Evolutionary conservation across 2,329 filamentous ascomycete species (phyloP).

Genomic region (Fusarium irregulare): DNA sequence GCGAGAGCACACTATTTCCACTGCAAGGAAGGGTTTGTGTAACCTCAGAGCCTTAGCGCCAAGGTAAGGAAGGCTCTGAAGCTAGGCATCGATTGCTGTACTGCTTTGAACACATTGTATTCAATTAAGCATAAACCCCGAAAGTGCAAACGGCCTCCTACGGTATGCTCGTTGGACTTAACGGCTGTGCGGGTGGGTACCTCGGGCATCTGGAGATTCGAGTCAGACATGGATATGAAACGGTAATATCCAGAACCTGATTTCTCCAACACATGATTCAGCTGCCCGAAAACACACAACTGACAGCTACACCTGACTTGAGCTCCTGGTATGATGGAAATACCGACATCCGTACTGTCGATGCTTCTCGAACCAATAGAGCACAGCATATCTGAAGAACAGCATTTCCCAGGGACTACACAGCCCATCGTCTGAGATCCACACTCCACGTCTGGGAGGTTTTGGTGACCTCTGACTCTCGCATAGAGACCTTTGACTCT

Average conservation of each 20-base stretch:
- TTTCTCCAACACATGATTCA: neutral
- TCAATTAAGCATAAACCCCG: neutral
- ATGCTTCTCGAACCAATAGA: neutral
- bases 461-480: too few relatives aligned
- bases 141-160: neutral
- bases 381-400: accelerated
- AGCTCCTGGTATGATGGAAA: neutral
- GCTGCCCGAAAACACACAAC: neutral
- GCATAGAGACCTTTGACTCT: too few relatives aligned
- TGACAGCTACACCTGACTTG: neutral
- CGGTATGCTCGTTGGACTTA: neutral
- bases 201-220: neutral
- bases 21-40: neutral
- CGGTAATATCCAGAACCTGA: neutral
- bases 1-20: neutral
- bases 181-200: neutral
- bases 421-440: neutral
- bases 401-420: neutral
- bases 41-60: neutral
- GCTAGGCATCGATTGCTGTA: neutral
- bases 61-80: neutral
- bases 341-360: neutral
- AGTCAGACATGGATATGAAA: neutral
- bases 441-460: neutral
- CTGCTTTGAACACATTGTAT: neutral